These are phyloP conservation scores for Cryphonectria parasitica DNA, from an alignment of 2,329 filamentous ascomycete species.

Conservation along the genomic window DNA sequence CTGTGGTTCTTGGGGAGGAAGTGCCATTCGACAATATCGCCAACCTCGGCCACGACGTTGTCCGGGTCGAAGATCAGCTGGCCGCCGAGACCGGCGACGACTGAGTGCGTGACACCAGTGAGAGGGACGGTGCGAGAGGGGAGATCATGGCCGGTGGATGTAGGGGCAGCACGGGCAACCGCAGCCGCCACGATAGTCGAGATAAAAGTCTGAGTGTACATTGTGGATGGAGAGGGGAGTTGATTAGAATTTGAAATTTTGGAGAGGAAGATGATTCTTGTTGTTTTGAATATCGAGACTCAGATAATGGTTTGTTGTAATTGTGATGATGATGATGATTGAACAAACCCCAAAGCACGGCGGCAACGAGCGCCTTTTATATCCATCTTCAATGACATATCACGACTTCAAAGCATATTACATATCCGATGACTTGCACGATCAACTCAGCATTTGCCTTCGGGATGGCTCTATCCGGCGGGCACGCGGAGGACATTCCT, in stretches of 20 bases:
- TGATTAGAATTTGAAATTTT: background rate
- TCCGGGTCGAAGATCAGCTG: conserved; percentile 54
- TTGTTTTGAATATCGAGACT: background rate
- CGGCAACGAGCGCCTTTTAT: conserved; percentile 10
- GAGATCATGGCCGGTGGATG: conserved; percentile 35
- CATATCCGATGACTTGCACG: background rate
- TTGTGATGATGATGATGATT: conserved; percentile 1
- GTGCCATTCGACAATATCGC: conserved; percentile 58
- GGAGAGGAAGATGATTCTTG: background rate
- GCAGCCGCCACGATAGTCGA: conserved; percentile 36
- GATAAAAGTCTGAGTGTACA: conserved; percentile 40
- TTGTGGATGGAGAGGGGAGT: conserved; percentile 31
- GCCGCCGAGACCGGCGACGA: conserved; percentile 49
- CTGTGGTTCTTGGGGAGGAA: conserved; percentile 58
- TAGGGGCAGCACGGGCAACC: conserved; percentile 38
- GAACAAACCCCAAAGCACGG: background rate
- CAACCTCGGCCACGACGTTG: conserved; percentile 54
- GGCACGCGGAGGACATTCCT: background rate
- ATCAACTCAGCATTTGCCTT: background rate
- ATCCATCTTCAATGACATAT: background rate
- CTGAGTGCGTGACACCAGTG: conserved; percentile 49
- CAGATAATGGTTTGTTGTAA: background rate
- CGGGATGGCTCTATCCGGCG: background rate
- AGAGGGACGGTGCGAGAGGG: conserved; percentile 41
- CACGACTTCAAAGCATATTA: background rate